Conservation (phyloP, 805 yeast species). For the Metschnikowia shivogae region DNA sequence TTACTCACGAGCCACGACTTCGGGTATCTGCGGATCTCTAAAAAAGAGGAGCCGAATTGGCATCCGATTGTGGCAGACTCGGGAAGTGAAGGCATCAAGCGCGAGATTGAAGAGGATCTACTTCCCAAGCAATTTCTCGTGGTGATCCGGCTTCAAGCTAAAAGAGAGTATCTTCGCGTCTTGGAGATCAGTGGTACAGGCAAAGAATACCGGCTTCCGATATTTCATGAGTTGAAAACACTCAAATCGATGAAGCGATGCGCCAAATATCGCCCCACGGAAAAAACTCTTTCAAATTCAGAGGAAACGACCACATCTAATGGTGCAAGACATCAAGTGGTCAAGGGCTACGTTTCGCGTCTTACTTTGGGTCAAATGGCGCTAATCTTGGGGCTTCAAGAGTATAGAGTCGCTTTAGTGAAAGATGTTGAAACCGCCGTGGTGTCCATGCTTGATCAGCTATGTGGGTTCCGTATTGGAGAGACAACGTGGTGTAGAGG, state of each 20-base stretch:
- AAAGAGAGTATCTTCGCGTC: conserved; percentile 5
- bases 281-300: background rate
- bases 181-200: conserved; percentile 10
- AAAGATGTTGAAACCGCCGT: conserved; percentile 51
- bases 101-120: too few relatives aligned
- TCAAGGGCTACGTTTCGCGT: conserved; percentile 13
- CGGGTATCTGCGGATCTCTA: background rate
- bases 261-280: conserved; percentile 4
- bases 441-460: conserved; percentile 48
- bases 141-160: conserved; percentile 2
- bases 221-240: conserved; percentile 6
- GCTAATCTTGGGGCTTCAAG: conserved; percentile 11
- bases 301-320: background rate
- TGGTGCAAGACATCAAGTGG: conserved; percentile 1
- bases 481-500: conserved; percentile 83
- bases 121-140: conserved; percentile 1
- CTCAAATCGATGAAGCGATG: conserved; percentile 3
- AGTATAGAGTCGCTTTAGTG: conserved; percentile 48
- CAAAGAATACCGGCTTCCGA: conserved; percentile 12
- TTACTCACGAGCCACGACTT: conserved; percentile 1
- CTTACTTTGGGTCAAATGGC: conserved; percentile 14
- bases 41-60: background rate
- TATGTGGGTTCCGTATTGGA: conserved; percentile 70
- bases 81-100: background rate
- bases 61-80: background rate